Percentiles rank a stretch among this genome's conserved stretches.
These are phyloP conservation scores for Coccinonectria pachysandricola DNA, from an alignment of 2,329 filamentous ascomycete genomes.

Conservation along the genomic window DNA sequence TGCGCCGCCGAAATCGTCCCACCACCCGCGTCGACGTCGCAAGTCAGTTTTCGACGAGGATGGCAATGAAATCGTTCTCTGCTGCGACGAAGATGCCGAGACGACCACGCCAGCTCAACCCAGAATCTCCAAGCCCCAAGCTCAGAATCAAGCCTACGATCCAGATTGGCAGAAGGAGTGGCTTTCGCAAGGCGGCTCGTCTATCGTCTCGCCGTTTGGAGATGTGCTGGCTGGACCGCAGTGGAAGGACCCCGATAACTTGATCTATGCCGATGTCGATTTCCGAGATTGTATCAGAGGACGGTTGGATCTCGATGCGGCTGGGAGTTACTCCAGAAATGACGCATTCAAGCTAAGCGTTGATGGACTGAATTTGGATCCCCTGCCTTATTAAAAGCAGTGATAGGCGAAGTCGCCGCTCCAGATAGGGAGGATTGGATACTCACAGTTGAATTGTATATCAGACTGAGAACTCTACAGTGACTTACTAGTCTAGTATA, in stretches of 20 bases:
- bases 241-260: conserved; percentile 65
- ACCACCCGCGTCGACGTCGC: conserved; percentile 19
- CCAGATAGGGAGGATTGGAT: too few relatives aligned
- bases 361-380: conserved; percentile 45
- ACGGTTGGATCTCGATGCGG: conserved; percentile 71
- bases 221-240: conserved; percentile 71
- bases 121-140: conserved; percentile 3
- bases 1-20: conserved; percentile 26
- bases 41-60: conserved; percentile 42
- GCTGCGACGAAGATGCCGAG: conserved; percentile 20
- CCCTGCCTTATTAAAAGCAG: conserved; percentile 43
- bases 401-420: too few relatives aligned
- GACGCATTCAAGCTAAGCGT: conserved; percentile 54
- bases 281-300: conserved; percentile 82
- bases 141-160: conserved; percentile 2
- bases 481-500: too few relatives aligned
- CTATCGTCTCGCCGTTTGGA: conserved; percentile 69
- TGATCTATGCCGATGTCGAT: conserved; percentile 67
- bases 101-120: conserved; percentile 1
- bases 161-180: conserved; percentile 39
- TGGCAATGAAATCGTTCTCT: conserved; percentile 43
- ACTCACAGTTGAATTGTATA: conserved; percentile 3
- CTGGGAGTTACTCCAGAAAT: conserved; percentile 72
- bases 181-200: conserved; percentile 67
- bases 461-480: too few relatives aligned